These are phyloP conservation scores for Chaetomiaceae sp. DNA, from an alignment of 2,329 filamentous ascomycete species.

Conservation along the genomic window DNA sequence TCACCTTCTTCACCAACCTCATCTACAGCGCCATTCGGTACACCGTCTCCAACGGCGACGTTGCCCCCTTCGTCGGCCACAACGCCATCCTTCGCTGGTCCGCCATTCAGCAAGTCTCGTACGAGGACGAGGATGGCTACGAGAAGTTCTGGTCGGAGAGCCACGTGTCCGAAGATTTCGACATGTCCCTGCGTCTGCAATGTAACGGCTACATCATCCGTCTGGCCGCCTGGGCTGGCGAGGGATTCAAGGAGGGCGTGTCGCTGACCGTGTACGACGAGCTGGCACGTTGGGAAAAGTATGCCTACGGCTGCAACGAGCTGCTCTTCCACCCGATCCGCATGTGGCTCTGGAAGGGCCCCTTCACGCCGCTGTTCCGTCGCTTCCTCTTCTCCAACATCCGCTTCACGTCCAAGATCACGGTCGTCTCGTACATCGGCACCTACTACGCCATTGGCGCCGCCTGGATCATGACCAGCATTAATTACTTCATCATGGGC, in stretches of 20 bases:
- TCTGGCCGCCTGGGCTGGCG: conserved; percentile 66
- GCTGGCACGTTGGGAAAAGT: conserved; percentile 81
- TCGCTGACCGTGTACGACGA: conserved; percentile 83
- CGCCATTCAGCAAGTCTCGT: conserved; percentile 69
- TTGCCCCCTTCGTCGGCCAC: conserved; percentile 76
- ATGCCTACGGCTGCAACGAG: conserved; percentile 80
- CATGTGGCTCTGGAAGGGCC: conserved; percentile 68
- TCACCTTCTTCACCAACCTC: conserved; percentile 68
- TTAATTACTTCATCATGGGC: conserved; percentile 72
- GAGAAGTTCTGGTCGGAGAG: conserved; percentile 80
- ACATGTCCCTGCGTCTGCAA: conserved; percentile 75
- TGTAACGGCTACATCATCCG: conserved; percentile 68
- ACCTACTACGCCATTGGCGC: conserved; percentile 77
- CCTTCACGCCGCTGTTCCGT: conserved; percentile 75
- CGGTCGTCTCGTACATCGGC: conserved; percentile 71
- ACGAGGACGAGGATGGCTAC: conserved; percentile 64
- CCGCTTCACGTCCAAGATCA: conserved; percentile 70
- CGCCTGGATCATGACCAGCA: conserved; percentile 67
- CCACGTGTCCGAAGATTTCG: conserved; percentile 77
- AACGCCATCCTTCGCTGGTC: conserved; percentile 73
- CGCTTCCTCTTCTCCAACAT: conserved; percentile 70
- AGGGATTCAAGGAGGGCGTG: conserved; percentile 79
- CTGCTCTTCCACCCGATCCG: conserved; percentile 74
- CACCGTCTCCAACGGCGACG: conserved; percentile 72
- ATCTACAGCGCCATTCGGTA: conserved; percentile 75